These are phyloP conservation scores for Colletotrichum camelliae DNA, from an alignment of 2,329 filamentous ascomycete genomes.

Conservation along the genomic window DNA sequence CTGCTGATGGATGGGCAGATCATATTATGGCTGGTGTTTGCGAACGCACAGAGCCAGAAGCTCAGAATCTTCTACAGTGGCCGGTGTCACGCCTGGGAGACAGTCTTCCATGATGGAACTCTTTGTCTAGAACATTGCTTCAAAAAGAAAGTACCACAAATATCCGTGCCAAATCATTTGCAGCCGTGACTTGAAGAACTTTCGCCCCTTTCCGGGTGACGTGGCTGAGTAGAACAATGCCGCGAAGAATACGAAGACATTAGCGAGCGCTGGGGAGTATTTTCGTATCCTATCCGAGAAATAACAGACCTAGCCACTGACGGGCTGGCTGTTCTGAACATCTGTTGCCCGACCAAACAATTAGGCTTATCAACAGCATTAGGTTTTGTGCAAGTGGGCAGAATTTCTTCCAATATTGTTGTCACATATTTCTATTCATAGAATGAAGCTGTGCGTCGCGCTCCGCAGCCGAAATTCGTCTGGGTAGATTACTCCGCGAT, in stretches of 20 bases:
- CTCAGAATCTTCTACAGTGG: not conserved
- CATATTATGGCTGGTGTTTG: not conserved
- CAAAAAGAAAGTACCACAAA: not conserved
- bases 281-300: not conserved
- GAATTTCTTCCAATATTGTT: accelerated
- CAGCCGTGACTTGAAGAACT: not conserved
- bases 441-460: accelerated
- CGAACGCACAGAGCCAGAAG: not conserved
- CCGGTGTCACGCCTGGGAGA: not conserved
- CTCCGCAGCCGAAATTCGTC: not conserved
- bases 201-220: not conserved
- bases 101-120: accelerated
- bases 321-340: accelerated
- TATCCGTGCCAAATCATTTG: accelerated
- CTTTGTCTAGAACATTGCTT: not conserved
- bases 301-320: not conserved
- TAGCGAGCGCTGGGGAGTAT: accelerated
- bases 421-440: accelerated
- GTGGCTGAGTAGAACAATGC: not conserved
- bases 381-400: accelerated
- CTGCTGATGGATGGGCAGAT: not conserved
- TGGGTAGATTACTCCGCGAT: not conserved
- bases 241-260: not conserved
- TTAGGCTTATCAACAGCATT: no score
- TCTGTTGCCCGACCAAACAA: not conserved